Conservation (phyloP, 2,329 filamentous ascomycete genomes). For the Phialophora macrospora region DNA sequence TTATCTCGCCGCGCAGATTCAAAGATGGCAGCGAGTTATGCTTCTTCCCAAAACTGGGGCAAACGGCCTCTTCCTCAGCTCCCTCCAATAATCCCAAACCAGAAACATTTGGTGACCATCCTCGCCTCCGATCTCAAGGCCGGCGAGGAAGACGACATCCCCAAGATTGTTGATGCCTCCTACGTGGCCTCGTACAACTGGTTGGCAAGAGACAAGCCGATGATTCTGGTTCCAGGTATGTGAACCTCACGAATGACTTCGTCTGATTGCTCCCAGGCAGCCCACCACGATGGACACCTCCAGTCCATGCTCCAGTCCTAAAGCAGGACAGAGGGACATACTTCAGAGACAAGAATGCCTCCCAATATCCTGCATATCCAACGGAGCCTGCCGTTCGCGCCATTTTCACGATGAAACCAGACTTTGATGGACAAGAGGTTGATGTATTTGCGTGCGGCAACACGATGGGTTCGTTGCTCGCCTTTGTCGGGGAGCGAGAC, state of each 20-base stretch:
- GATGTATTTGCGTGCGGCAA: not conserved
- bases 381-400: conserved; percentile 4
- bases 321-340: conserved; percentile 1
- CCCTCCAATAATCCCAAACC: not conserved
- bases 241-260: not conserved
- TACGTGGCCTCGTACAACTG: not conserved
- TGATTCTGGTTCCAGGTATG: conserved; percentile 2
- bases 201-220: conserved; percentile 7
- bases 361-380: conserved; percentile 2
- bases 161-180: not conserved
- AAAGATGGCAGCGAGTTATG: conserved; percentile 2
- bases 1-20: not conserved
- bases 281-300: not conserved
- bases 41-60: not conserved
- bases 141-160: not conserved
- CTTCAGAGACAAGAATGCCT: conserved; percentile 5
- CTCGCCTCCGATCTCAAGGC: not conserved
- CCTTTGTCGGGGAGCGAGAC: no score
- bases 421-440: conserved; percentile 4
- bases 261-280: not conserved
- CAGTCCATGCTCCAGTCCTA: not conserved
- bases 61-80: not conserved
- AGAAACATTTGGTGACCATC: not conserved
- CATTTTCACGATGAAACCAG: conserved; percentile 1
- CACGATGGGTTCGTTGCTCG: no score